A percentile compares a stretch with the other conserved stretches of the same genome.
phyloP scores from a whole-genome alignment of 192 early-diverging fungal genomes.

The Radiomyces spectabilis region DNA sequence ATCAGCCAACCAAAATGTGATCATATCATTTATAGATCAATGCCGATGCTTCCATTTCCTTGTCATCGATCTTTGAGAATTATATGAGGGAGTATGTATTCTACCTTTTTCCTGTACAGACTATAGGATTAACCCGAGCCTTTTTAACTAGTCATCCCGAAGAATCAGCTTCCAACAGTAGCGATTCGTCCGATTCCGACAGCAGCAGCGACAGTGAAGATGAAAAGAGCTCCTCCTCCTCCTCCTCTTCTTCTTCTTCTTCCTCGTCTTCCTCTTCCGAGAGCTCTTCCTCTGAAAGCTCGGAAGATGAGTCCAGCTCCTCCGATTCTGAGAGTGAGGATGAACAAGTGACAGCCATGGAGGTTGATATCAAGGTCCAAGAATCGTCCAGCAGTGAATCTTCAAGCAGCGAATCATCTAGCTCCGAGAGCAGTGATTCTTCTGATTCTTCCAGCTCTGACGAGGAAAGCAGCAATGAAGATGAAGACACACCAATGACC shows the following conservation, averaged over 20 bases:
- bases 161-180: not conserved
- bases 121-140: not conserved
- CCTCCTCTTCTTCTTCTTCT: not conserved
- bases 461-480: too few relatives aligned
- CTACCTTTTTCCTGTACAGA: too few relatives aligned
- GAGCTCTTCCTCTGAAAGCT: too few relatives aligned
- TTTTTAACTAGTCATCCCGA: not conserved
- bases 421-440: too few relatives aligned
- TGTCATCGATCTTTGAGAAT: conserved; percentile 1
- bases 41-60: not conserved
- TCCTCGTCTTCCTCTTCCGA: not conserved
- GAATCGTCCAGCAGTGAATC: not conserved
- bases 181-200: not conserved
- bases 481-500: too few relatives aligned
- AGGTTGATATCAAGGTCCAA: not conserved
- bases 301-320: too few relatives aligned
- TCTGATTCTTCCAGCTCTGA: too few relatives aligned
- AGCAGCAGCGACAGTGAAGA: not conserved
- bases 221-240: not conserved
- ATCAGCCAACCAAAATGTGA: not conserved
- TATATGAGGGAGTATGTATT: conserved; percentile 9
- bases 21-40: not conserved
- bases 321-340: not conserved
- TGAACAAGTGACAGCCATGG: not conserved
- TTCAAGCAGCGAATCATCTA: not conserved